Evolutionary conservation across 2,329 filamentous ascomycete species (phyloP).

Genomic region (Nigrospora osmanthi): DNA sequence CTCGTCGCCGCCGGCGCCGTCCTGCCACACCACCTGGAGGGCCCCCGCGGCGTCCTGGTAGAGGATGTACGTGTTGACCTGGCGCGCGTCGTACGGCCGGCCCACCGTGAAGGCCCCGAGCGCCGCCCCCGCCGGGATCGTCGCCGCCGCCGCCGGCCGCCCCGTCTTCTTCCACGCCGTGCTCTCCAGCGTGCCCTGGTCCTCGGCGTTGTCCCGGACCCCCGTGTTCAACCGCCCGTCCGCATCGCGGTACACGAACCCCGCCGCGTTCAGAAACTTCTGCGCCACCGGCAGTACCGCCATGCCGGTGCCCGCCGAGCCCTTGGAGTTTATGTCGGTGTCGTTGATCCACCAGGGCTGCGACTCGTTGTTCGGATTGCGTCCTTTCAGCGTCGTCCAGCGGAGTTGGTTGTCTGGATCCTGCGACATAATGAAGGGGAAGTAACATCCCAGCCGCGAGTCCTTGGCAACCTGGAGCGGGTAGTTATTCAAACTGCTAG

Average conservation of each 20-base stretch:
- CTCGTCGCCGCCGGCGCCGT: constrained; percentile 5
- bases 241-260: constrained; percentile 4
- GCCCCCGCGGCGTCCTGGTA: constrained; percentile 9
- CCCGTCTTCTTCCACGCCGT: constrained; percentile 5
- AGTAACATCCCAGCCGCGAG: constrained; percentile 11
- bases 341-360: constrained; percentile 13
- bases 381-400: constrained; percentile 10
- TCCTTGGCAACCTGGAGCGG: constrained; percentile 8
- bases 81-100: constrained; percentile 10
- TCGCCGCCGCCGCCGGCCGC: background rate
- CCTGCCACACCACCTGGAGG: constrained; percentile 15
- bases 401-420: constrained; percentile 11
- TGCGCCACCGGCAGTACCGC: constrained; percentile 4
- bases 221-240: constrained; percentile 13
- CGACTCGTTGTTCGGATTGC: constrained; percentile 7
- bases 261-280: background rate
- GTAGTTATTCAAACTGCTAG: constrained; percentile 10
- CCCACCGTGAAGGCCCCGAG: constrained; percentile 13
- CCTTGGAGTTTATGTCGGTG: background rate
- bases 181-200: constrained; percentile 20
- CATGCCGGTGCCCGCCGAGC: background rate
- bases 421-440: constrained; percentile 13
- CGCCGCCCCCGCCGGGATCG: constrained; percentile 7
- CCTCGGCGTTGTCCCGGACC: constrained; percentile 30
- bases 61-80: constrained; percentile 14